Conservation (phyloP, 257 asterid species). For the Solanum etuberosum region DNA sequence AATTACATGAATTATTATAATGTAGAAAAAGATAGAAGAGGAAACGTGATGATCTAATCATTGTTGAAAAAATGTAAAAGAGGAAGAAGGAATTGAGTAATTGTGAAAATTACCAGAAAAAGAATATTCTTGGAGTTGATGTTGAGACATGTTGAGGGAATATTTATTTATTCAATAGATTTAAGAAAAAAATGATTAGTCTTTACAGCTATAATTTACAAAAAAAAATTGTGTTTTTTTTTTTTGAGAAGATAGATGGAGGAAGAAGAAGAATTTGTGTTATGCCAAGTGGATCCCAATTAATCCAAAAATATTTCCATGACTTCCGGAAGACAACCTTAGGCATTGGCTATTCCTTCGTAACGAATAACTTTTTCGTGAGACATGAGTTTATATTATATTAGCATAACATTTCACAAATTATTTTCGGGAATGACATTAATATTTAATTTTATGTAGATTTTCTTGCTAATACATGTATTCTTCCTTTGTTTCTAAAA, state of each 20-base stretch:
- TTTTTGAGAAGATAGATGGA: neutral
- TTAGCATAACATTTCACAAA: too few relatives aligned
- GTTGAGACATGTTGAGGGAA: neutral
- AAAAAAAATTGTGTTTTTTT: neutral
- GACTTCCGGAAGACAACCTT: neutral
- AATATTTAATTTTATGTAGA: too few relatives aligned
- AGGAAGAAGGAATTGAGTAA: neutral
- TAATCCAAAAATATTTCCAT: neutral
- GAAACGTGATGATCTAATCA: neutral
- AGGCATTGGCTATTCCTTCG: neutral
- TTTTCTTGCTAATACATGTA: neutral
- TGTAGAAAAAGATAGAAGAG: neutral
- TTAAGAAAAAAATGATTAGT: neutral
- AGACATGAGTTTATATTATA: too few relatives aligned
- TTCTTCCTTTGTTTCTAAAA: neutral
- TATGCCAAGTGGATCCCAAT: constrained; percentile 1
- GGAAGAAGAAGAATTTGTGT: neutral
- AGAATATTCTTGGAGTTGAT: neutral
- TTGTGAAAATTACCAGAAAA: neutral
- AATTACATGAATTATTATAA: neutral
- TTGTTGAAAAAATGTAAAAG: neutral
- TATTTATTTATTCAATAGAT: neutral
- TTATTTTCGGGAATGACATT: neutral
- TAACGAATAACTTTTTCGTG: too few relatives aligned
- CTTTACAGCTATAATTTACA: neutral